Evolutionary conservation across 352 stramenopile species (phyloP), one percentile per base, ranked within the genome.

Genomic region (Phytophthora sp.): DNA sequence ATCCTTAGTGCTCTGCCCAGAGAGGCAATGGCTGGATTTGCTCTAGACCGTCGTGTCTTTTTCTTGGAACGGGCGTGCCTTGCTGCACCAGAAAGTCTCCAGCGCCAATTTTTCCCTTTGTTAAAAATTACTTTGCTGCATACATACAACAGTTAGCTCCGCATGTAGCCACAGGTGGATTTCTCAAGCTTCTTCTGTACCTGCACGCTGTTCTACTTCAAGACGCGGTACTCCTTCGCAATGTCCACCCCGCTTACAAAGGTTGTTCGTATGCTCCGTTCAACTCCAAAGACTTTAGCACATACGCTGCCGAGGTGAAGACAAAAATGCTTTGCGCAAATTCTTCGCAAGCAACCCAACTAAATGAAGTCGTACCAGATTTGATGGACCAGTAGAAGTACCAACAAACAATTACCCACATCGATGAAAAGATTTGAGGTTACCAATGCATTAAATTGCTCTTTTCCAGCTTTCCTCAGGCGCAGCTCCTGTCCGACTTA

Each of bases 351-450:
- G 21, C 26, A 18, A 45, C 21, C 10, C 50, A 30, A 15, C 18
- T 39, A 4, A 35, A 27, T 15, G 24, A 57, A 15, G 26, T 57
- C 28, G 42, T 62, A 38, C 42, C 54, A 8, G 54, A 62, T 10
- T 37, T 54, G 15, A 48, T 62, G 41, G 41, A 48, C 17, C 41
- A 62, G 6, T 24, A 62, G 39, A 30, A 62, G 8, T 28, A 61
- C 8, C 9, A 48, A 34, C 34, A 44, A 18, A 31, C 30, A 13
- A 15, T 54, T 26, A 42, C 54, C 3, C 42, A 41, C n/a, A 54
- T 57, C 3, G 35, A 57, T 15, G 10, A 28, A 13, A 57, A 41
- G 37, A 27, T 41, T 23, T 21, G 54, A 54, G n/a, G 18, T 62
- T 42, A 18, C n/a, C 8, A 32, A 10, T 18, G 23, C 31, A 24